Conservation (phyloP, 768 basidiomycete genomes). For the Suillus occidentalis region DNA sequence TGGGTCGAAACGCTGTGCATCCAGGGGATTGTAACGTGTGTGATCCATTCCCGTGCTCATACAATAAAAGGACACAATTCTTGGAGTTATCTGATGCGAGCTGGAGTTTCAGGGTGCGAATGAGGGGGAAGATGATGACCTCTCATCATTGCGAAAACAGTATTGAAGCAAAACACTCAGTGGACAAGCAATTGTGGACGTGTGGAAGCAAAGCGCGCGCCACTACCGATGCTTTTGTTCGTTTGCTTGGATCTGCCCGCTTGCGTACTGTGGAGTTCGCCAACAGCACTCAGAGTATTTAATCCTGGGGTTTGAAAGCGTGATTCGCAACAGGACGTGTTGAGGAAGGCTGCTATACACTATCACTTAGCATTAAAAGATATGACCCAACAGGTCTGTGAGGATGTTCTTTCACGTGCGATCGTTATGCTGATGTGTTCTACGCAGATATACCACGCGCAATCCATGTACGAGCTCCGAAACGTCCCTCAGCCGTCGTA, state of each 20-base stretch:
- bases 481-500: constrained; percentile 7
- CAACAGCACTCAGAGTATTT: neutral
- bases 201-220: neutral
- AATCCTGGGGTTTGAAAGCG: neutral
- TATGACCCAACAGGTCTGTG: constrained; percentile 1
- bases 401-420: neutral
- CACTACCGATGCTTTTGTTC: neutral
- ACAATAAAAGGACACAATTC: neutral
- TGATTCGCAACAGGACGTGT: neutral
- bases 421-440: neutral
- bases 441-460: constrained; percentile 17
- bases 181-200: neutral
- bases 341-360: no score
- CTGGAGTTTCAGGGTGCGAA: neutral
- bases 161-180: neutral
- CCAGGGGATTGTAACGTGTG: neutral
- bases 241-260: neutral
- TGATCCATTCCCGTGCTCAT: constrained; percentile 11
- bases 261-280: neutral
- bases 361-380: no score
- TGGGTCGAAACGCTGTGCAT: neutral
- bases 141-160: neutral
- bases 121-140: neutral
- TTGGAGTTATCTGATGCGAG: neutral
- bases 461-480: constrained; percentile 16